A percentile compares a stretch with the other conserved stretches of the same genome.
Conservation (phyloP, 2,329 filamentous ascomycete genomes). For the Aspergillus fumigatus region DNA sequence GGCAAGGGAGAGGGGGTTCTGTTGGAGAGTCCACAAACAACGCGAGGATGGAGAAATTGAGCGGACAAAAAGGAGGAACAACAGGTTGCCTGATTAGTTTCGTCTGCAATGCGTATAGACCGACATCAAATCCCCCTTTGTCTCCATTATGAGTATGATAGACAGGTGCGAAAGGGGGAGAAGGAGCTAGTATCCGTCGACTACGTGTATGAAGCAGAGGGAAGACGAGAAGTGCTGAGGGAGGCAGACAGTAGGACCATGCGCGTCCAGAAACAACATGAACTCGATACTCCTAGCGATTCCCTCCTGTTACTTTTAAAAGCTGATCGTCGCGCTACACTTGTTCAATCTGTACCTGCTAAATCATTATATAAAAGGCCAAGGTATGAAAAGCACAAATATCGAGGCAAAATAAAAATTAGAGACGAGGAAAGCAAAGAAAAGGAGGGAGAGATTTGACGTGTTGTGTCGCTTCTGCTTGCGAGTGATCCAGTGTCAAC, state of each 20-base stretch:
- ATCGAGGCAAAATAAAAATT: conserved; percentile 7
- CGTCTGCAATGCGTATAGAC: background rate
- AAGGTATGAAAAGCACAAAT: conserved; percentile 1
- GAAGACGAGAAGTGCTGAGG: background rate
- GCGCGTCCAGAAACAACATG: background rate
- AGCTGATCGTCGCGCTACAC: background rate
- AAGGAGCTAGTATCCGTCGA: conserved; percentile 6
- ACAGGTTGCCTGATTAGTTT: background rate
- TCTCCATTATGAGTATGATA: background rate
- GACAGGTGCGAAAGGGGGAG: conserved; percentile 6
- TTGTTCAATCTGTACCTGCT: background rate
- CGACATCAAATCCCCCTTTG: background rate
- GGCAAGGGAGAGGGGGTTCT: background rate
- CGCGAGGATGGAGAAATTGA: background rate
- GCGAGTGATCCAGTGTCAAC: conserved; percentile 41
- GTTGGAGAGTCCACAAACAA: background rate
- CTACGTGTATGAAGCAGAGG: background rate
- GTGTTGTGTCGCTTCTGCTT: conserved; percentile 17
- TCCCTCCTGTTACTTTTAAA: background rate
- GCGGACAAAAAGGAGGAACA: background rate
- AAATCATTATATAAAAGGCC: background rate
- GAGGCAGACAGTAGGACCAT: background rate
- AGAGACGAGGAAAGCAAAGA: conserved; percentile 10
- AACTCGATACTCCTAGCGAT: background rate
- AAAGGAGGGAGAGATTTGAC: conserved; percentile 16